Evolutionary conservation across 108 stramenopile genomes (phyloP), one percentile per base, ranked within the genome.

Genomic region (Stephanodiscus triporus): DNA sequence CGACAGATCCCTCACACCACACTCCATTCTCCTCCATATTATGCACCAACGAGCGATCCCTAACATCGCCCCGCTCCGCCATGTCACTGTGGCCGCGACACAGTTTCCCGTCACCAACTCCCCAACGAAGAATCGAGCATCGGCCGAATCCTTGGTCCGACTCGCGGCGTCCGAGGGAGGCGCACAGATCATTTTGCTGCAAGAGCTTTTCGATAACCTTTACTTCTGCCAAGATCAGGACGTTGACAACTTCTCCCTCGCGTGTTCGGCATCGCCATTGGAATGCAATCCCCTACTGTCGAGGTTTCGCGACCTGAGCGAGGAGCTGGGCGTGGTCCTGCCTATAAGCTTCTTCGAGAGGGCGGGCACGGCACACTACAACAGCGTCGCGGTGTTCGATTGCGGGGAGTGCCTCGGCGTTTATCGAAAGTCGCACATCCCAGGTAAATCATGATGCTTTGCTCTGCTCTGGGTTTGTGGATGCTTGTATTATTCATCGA

Each of bases 371-470:
- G 60, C 40, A 14, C 69, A 83, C 26, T 88, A 81, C 82, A 85
- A 88, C 66, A 81, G 81, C 3, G 74, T 85, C 3, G 82, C 77
- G 45, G 72, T 88, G 73, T 73, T 93, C 56, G 92, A 93, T 65
- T 87, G 88, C 42, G 92, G 92, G 4, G 43, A 57, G 10, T 66
- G 55, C 26, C 45, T 88, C 32, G 92, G 87, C 17, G 70, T 66
- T 8, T 93, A 93, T 64, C 87, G 92, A 10, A 86, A 88, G 81
- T 30, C 84, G 5, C 88, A 89, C 58, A 87, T 88, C 37, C 91
- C 91, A n/a, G 91, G 36, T 36, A 6, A 36, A 6, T 36, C 36
- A 36, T 6, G 4, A 36, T 36, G 6, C 4, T 6, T 4, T 6
- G 36, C n/a, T n/a, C n/a, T n/a, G n/a, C n/a, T n/a, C n/a, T n/a